Percentiles rank a stretch among this genome's conserved stretches.
phyloP scores from a whole-genome alignment of 768 basidiomycete genomes.

The Brasilioporus rufonigricans region DNA sequence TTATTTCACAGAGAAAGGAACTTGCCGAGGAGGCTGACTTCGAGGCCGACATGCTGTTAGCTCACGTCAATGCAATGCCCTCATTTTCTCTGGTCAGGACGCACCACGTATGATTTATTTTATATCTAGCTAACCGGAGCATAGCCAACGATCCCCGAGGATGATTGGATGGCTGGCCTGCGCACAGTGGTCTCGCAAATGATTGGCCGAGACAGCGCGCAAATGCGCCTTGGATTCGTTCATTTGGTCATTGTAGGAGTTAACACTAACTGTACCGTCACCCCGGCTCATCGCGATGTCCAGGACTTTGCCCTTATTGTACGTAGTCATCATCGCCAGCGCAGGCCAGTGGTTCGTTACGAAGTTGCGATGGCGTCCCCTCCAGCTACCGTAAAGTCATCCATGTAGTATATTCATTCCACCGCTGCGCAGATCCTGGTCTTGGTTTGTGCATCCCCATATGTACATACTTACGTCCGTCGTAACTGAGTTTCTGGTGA shows the following conservation, averaged over 20 bases:
- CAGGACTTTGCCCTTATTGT: conserved; percentile 26
- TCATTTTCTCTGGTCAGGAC: conserved; percentile 16
- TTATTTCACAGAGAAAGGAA: conserved; percentile 15
- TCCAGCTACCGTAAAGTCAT: background rate
- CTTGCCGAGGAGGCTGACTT: conserved; percentile 9
- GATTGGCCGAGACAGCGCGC: conserved; percentile 12
- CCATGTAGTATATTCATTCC: background rate
- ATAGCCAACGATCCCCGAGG: conserved; percentile 14
- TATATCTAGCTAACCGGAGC: conserved; percentile 6
- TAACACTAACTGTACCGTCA: background rate
- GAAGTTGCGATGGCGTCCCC: background rate
- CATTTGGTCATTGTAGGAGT: conserved; percentile 22
- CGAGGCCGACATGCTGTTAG: background rate
- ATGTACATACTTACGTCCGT: conserved; percentile 5
- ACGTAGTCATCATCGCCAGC: conserved; percentile 10
- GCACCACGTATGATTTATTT: background rate
- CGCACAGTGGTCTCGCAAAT: conserved; percentile 22
- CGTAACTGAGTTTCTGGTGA: conserved; percentile 11
- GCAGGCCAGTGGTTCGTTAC: background rate
- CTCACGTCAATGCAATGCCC: background rate
- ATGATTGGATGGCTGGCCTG: conserved; percentile 18
- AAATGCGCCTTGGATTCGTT: conserved; percentile 12
- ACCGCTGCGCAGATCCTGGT: conserved; percentile 1
- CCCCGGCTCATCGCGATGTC: conserved; percentile 3
- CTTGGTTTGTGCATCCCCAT: conserved; percentile 5